Conservation (phyloP, 2,329 filamentous ascomycete genomes). For the Alternaria panax region DNA sequence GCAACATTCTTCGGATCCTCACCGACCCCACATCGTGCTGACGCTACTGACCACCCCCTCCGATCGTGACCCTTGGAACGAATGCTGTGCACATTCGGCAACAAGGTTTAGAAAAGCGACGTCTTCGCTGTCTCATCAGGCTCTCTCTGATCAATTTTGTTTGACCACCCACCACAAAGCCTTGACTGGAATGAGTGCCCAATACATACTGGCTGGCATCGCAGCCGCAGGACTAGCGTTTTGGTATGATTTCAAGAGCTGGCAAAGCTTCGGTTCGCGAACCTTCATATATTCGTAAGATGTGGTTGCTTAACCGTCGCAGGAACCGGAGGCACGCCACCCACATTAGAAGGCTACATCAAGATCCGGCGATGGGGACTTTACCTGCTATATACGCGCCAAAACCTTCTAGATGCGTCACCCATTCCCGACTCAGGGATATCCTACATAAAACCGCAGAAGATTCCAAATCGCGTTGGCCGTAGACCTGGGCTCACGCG, state of each 20-base stretch:
- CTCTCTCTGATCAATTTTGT: background rate
- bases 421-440: conserved; percentile 33
- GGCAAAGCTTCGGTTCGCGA: conserved; percentile 29
- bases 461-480: conserved; percentile 29
- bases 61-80: background rate
- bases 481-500: conserved; percentile 30
- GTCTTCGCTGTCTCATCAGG: background rate
- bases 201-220: conserved; percentile 21
- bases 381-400: conserved; percentile 34
- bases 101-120: background rate
- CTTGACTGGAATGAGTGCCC: conserved; percentile 4
- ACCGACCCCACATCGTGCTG: conserved; percentile 6
- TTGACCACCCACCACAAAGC: background rate
- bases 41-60: background rate
- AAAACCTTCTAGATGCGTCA: conserved; percentile 36
- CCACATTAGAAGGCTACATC: conserved; percentile 39
- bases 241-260: conserved; percentile 35
- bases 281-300: background rate
- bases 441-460: conserved; percentile 33
- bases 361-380: conserved; percentile 42
- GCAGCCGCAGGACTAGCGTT: conserved; percentile 23
- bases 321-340: conserved; percentile 45
- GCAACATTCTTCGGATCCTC: background rate
- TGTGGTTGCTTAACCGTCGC: conserved; percentile 7
- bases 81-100: background rate